These are phyloP conservation scores for Neurospora sp. DNA, from an alignment of 2,329 filamentous ascomycete species.

Conservation along the genomic window DNA sequence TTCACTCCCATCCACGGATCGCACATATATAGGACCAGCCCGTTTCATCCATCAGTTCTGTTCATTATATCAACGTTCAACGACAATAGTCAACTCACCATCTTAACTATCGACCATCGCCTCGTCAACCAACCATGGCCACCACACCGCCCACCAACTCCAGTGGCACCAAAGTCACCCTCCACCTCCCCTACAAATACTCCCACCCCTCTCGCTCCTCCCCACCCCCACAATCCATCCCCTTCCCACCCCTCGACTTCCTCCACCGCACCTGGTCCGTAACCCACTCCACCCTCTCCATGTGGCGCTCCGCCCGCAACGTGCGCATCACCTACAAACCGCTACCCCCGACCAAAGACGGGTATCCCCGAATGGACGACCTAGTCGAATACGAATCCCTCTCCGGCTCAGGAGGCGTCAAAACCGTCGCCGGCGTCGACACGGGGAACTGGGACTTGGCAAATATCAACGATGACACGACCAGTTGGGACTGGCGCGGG, in stretches of 20 bases:
- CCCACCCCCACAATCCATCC: constrained; percentile 22
- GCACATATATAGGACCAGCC: neutral
- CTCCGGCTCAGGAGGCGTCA: constrained; percentile 37
- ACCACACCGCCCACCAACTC: constrained; percentile 4
- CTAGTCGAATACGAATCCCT: constrained; percentile 58
- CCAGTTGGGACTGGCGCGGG: constrained; percentile 69
- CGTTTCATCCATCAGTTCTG: neutral
- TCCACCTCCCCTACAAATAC: constrained; percentile 43
- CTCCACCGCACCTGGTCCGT: constrained; percentile 62
- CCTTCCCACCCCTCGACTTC: constrained; percentile 44
- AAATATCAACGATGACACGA: constrained; percentile 20
- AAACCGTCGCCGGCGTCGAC: constrained; percentile 58
- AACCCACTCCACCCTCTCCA: constrained; percentile 64
- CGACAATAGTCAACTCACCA: neutral
- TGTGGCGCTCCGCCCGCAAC: constrained; percentile 75
- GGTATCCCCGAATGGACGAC: constrained; percentile 50
- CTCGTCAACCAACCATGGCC: neutral
- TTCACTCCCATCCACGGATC: neutral
- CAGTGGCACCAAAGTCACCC: constrained; percentile 17
- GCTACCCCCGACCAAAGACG: constrained; percentile 25
- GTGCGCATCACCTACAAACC: constrained; percentile 67
- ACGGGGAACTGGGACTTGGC: constrained; percentile 24
- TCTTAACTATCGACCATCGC: neutral
- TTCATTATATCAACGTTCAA: neutral
- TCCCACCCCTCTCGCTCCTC: constrained; percentile 17